Percentiles rank a stretch among this genome's conserved stretches.
phyloP scores from a whole-genome alignment of 2,329 filamentous ascomycete species.

The Botrytis sinoallii region DNA sequence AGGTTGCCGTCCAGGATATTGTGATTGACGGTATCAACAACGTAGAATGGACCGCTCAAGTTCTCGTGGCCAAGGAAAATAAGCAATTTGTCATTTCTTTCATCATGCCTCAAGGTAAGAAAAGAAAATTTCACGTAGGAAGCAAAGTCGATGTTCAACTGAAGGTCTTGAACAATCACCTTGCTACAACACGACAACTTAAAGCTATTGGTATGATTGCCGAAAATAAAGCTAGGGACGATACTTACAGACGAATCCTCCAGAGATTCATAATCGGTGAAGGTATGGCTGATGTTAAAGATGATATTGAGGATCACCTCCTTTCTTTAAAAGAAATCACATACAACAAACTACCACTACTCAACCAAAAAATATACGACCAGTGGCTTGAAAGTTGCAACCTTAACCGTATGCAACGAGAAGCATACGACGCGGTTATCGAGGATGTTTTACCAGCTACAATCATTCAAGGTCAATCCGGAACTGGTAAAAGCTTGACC shows the following conservation, averaged over 20 bases:
- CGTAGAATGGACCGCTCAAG: neutral
- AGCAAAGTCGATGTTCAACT: neutral
- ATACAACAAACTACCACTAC: neutral
- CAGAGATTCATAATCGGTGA: neutral
- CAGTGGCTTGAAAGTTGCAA: neutral
- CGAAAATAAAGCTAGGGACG: neutral
- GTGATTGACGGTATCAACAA: too few relatives aligned
- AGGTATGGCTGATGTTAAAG: neutral
- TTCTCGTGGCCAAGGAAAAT: neutral
- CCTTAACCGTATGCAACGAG: neutral
- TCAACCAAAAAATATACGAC: neutral
- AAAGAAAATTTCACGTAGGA: neutral
- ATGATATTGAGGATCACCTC: neutral
- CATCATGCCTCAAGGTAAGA: neutral
- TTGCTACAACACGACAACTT: neutral
- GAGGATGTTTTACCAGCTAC: neutral
- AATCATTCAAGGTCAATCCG: neutral
- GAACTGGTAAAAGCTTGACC: neutral
- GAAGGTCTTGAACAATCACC: neutral
- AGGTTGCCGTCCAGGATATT: neutral
- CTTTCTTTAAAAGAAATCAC: neutral
- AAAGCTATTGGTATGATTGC: neutral
- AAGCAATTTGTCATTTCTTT: neutral
- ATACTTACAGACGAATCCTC: neutral
- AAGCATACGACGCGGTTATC: neutral